These are phyloP conservation scores for Aphanomyces stellatus DNA, from an alignment of 352 stramenopile species.

Conservation along the genomic window DNA sequence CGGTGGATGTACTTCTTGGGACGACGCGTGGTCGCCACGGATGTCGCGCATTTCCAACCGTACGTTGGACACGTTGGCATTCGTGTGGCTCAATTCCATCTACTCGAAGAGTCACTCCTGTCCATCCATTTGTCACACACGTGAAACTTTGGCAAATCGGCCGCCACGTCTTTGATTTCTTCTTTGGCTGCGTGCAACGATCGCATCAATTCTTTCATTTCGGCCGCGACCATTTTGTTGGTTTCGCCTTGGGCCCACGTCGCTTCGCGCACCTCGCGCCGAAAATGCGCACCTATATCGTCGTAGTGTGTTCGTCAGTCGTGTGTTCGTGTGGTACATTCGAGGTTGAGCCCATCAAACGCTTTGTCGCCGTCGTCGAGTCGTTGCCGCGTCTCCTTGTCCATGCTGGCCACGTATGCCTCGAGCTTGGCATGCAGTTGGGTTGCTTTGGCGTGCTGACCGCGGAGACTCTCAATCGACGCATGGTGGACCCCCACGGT, in stretches of 20 bases:
- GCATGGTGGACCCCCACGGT: not conserved
- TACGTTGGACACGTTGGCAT: constrained; percentile 9
- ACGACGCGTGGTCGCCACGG: not conserved
- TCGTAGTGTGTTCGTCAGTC: not conserved
- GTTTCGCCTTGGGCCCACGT: constrained; percentile 5
- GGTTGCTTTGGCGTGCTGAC: not conserved
- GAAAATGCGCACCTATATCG: not conserved
- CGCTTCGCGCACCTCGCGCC: not conserved
- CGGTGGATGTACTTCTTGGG: not conserved
- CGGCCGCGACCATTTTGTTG: constrained; percentile 3
- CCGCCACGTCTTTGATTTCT: not conserved
- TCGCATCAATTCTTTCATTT: not conserved
- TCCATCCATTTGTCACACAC: not conserved
- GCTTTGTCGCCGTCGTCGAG: not conserved
- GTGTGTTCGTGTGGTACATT: not conserved
- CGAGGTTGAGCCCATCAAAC: constrained; percentile 3
- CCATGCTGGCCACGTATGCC: not conserved
- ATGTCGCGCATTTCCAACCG: constrained; percentile 7
- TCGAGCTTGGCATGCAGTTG: not conserved
- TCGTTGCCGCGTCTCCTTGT: not conserved
- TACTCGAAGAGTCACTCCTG: not conserved
- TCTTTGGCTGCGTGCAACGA: not conserved
- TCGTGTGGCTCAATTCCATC: not conserved
- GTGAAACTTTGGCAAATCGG: constrained; percentile 4
- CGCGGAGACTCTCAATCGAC: not conserved